Percentiles rank a stretch among this genome's conserved stretches.
phyloP scores from a whole-genome alignment of 345 rosid genomes.

The Hirschfeldia incana region DNA sequence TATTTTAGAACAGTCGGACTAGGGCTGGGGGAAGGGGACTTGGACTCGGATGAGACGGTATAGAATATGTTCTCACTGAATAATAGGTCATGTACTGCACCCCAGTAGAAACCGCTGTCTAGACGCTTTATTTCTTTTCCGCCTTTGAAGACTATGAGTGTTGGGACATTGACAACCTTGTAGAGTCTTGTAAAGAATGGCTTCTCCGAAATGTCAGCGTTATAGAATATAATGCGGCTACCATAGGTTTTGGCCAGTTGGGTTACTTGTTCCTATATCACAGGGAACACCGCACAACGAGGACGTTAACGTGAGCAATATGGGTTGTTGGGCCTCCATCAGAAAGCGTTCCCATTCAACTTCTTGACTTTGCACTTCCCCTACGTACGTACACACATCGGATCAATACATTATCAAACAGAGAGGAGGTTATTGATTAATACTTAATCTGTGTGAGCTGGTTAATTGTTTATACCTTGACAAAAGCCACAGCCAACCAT shows the following conservation, averaged over 20 bases:
- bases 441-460: background rate
- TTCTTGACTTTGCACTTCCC: constrained; percentile 10
- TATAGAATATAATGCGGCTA: background rate
- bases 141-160: background rate
- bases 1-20: background rate
- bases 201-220: background rate
- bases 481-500: constrained; percentile 5
- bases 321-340: background rate
- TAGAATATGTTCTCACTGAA: background rate
- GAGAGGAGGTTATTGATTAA: background rate
- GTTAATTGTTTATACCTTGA: constrained; percentile 11
- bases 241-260: background rate
- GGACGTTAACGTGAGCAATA: constrained; percentile 3
- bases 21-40: background rate
- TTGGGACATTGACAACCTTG: background rate
- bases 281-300: background rate
- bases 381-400: background rate
- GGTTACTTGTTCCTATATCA: constrained; percentile 1
- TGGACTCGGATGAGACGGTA: background rate
- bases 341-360: background rate
- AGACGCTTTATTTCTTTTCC: background rate
- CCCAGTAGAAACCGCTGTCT: background rate
- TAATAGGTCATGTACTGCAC: background rate
- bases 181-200: background rate
- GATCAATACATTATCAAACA: constrained; percentile 10